phyloP scores from a whole-genome alignment of 768 basidiomycete genomes.

The Fomitopsis pulvina region DNA sequence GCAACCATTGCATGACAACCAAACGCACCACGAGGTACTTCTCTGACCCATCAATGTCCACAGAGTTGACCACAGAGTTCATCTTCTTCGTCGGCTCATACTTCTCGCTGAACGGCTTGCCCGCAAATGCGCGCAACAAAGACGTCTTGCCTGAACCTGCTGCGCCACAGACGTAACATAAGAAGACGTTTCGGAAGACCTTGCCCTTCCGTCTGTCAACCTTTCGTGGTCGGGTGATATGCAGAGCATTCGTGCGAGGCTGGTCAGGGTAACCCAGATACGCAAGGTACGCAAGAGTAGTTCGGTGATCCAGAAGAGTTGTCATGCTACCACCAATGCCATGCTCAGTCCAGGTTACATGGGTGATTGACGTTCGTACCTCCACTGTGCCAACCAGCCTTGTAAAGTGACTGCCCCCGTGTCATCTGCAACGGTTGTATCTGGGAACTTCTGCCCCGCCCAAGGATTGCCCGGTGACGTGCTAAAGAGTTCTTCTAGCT shows the following conservation, averaged over 20 bases:
- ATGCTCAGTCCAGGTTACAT: neutral
- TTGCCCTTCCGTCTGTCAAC: conserved; percentile 83
- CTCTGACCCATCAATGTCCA: conserved; percentile 91
- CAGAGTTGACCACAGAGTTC: conserved; percentile 89
- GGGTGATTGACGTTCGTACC: conserved; percentile 36
- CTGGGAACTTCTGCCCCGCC: conserved; percentile 85
- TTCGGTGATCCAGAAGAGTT: conserved; percentile 88
- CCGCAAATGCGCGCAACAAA: conserved; percentile 76
- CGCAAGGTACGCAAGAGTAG: conserved; percentile 89
- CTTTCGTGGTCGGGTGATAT: conserved; percentile 80
- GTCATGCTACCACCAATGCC: conserved; percentile 65
- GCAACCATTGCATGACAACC: neutral
- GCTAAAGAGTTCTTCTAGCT: conserved; percentile 85
- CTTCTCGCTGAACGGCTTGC: conserved; percentile 63
- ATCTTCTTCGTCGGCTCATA: conserved; percentile 90
- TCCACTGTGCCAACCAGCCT: conserved; percentile 98
- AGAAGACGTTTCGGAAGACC: conserved; percentile 84
- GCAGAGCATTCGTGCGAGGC: conserved; percentile 75
- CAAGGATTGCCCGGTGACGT: conserved; percentile 98
- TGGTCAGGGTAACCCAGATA: conserved; percentile 87
- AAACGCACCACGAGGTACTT: conserved; percentile 90
- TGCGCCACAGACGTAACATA: conserved; percentile 91
- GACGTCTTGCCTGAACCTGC: conserved; percentile 95
- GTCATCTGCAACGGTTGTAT: conserved; percentile 83
- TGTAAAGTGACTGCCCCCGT: conserved; percentile 90